A percentile compares a stretch with the other conserved stretches of the same genome.
phyloP scores from a whole-genome alignment of 2,329 filamentous ascomycete species.

The Penicillium paneum region DNA sequence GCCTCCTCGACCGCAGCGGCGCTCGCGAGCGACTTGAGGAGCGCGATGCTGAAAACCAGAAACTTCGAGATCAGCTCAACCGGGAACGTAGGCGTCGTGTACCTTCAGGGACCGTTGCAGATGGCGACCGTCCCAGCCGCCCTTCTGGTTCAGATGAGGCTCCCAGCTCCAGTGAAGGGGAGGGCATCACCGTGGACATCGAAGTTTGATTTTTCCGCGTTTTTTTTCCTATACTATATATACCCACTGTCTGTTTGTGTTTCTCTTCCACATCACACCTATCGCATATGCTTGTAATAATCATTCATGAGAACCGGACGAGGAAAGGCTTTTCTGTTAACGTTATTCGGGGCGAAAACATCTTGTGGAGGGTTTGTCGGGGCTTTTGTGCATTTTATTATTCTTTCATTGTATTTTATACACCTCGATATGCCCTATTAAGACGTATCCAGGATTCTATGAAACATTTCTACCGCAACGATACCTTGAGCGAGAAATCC shows the following conservation, averaged over 20 bases:
- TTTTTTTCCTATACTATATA: conserved; percentile 13
- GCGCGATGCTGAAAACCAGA: conserved; percentile 69
- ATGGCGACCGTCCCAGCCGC: conserved; percentile 20
- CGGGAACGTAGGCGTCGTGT: conserved; percentile 49
- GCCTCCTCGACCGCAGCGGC: conserved; percentile 78
- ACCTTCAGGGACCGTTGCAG: conserved; percentile 21
- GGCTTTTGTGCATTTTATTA: background rate
- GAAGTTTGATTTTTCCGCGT: conserved; percentile 29
- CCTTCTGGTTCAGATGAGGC: conserved; percentile 26
- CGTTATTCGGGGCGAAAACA: conserved; percentile 1
- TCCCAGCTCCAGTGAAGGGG: conserved; percentile 38
- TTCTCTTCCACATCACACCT: conserved; percentile 4
- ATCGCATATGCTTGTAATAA: conserved; percentile 15
- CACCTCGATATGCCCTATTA: conserved; percentile 12
- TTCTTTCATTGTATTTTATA: conserved; percentile 17
- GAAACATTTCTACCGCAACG: conserved; percentile 29
- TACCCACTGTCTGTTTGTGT: conserved; percentile 11
- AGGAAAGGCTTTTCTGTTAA: conserved; percentile 13
- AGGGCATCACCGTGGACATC: conserved; percentile 39
- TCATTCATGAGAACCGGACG: conserved; percentile 14
- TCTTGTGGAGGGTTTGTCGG: background rate
- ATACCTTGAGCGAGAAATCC: conserved; percentile 93
- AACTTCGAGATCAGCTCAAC: conserved; percentile 64
- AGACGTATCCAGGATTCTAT: background rate
- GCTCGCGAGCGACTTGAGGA: conserved; percentile 77